Base-by-base conservation (phyloP, 495 filamentous ascomycete species). In the Penicillium antarcticum region DNA sequence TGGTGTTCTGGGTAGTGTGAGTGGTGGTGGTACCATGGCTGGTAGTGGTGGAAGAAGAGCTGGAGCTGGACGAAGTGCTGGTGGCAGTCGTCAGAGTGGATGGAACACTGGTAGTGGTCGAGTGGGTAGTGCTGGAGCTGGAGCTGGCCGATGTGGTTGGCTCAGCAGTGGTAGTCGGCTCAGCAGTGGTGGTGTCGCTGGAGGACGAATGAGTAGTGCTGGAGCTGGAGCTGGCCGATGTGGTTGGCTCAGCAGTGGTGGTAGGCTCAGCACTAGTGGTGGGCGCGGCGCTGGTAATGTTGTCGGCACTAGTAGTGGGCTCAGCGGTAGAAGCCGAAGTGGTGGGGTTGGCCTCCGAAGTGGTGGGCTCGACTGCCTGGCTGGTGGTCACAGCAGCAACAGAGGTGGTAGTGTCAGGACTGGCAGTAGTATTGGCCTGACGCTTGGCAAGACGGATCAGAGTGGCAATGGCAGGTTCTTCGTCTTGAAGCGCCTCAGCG, bases 401-500 rank as follows among this genome's bases (percentile, higher is more conserved):
- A 12, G 58, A 36, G 24, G 57, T 50, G 0, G 52, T 8, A 38
- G 56, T 33, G 17, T 53, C 52, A 2, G 56, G 17, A n/a, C 58
- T 46, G 16, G 59, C 41, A 13, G 68, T 66, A n/a, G 59, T 58
- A 51, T 65, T 73, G 57, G 46, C 56, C 51, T 75, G 63, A 21
- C 75, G 64, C 56, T 72, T 78, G 42, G 63, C 71, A 32, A 80
- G 37, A 17, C 67, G 67, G 52, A 81, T 52, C 51, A 70, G 62
- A 38, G 53, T 68, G 14, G 74, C 78, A 53, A 79, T 62, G 32
- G 58, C 66, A 26, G 73, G 58, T 45, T 79, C 66, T 52, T 79
- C 76, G 23, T 61, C 61, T 60, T 76, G 64, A 45, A 80, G 64
- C 41, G 72, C 75, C 62, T 79, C 69, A 26, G 74, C 66, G 42